These are phyloP conservation scores for Euptelea pleiosperma DNA, from an alignment of 164 flowering plant species.

Conservation along the genomic window DNA sequence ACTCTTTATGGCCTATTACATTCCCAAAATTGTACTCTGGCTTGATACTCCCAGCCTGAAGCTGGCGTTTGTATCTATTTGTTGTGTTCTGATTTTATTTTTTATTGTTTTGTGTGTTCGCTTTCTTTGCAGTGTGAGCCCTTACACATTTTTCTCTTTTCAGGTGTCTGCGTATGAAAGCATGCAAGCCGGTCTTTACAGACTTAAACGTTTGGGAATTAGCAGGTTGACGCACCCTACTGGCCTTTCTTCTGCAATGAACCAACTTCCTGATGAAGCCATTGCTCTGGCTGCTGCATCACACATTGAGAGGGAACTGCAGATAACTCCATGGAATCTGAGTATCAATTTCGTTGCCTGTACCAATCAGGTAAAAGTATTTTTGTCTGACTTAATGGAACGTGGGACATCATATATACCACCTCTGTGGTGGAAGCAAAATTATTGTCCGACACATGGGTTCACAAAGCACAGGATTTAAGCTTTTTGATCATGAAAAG, in stretches of 20 bases:
- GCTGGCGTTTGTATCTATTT: not conserved
- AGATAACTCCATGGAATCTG: conserved; percentile 95
- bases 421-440: not conserved
- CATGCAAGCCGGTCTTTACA: conserved; percentile 83
- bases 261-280: conserved; percentile 96
- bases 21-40: not conserved
- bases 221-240: conserved; percentile 59
- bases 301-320: conserved; percentile 94
- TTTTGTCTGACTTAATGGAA: not conserved
- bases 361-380: conserved; percentile 65
- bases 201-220: conserved; percentile 90
- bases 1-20: not conserved
- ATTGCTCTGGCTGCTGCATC: conserved; percentile 95
- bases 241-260: conserved; percentile 84
- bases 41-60: too few species aligned
- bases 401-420: not conserved
- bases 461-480: too few species aligned
- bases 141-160: conserved; percentile 9
- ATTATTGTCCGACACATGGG: not conserved
- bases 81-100: not conserved
- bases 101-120: not conserved
- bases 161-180: conserved; percentile 96
- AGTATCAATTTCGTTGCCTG: conserved; percentile 92
- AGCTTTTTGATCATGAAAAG: too few species aligned
- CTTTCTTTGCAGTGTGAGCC: not conserved